These are phyloP conservation scores for Cryphonectria parasitica DNA, from an alignment of 2,329 filamentous ascomycete species.

Conservation along the genomic window DNA sequence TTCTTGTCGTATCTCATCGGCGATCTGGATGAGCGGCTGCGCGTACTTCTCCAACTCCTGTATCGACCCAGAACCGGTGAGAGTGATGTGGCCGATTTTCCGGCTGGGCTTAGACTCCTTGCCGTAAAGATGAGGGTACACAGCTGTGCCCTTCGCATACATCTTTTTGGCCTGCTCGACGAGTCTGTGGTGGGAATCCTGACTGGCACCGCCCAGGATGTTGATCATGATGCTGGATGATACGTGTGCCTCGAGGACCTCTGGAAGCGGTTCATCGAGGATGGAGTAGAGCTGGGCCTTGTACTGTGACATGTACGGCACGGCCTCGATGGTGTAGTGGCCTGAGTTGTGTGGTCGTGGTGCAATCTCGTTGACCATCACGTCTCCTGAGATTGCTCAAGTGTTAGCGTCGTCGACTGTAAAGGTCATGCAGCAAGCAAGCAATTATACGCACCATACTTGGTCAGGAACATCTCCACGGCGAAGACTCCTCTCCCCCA, in stretches of 20 bases:
- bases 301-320: slow-evolving; percentile 85
- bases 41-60: slow-evolving; percentile 63
- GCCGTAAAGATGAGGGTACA: slow-evolving; percentile 84
- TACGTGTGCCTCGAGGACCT: slow-evolving; percentile 61
- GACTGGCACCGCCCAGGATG: slow-evolving; percentile 70
- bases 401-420: slow-evolving; percentile 10
- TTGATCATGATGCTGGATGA: slow-evolving; percentile 77
- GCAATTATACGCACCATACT: slow-evolving; percentile 56
- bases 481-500: slow-evolving; percentile 93
- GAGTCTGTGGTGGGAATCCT: slow-evolving; percentile 63
- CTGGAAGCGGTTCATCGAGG: slow-evolving; percentile 62
- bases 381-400: slow-evolving; percentile 44
- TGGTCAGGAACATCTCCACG: slow-evolving; percentile 90
- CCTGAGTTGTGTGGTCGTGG: slow-evolving; percentile 87
- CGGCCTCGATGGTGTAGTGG: slow-evolving; percentile 93
- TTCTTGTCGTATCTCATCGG: slow-evolving; percentile 62
- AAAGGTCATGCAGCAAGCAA: slow-evolving; percentile 24
- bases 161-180: slow-evolving; percentile 50
- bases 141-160: slow-evolving; percentile 51
- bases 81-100: slow-evolving; percentile 94
- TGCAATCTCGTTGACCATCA: slow-evolving; percentile 86
- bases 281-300: slow-evolving; percentile 88
- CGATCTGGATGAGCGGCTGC: slow-evolving; percentile 69
- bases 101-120: slow-evolving; percentile 85
- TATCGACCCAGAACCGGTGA: slow-evolving; percentile 70